phyloP scores from a whole-genome alignment of 495 filamentous ascomycete species.

The Tricharina praecox region DNA sequence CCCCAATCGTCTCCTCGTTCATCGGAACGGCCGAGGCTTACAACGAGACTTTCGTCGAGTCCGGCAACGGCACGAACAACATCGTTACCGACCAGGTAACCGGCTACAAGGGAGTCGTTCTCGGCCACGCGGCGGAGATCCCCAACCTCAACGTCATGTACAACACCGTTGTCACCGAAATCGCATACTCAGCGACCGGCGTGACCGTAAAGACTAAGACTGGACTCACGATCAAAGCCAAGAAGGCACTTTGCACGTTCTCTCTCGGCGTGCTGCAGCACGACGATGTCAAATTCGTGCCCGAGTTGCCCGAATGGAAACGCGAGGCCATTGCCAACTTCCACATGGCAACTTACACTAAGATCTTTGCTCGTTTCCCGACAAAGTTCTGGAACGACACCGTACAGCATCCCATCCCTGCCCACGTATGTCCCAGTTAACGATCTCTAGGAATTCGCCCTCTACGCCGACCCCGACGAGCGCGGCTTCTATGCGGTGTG shows the following conservation, averaged over 20 bases:
- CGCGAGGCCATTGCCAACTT: conserved; percentile 46
- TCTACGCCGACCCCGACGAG: conserved; percentile 46
- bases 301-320: conserved; percentile 50
- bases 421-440: no score
- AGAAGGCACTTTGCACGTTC: conserved; percentile 42
- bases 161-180: conserved; percentile 41
- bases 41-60: conserved; percentile 31
- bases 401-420: no score
- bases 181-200: conserved; percentile 38
- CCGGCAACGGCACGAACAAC: conserved; percentile 41
- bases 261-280: conserved; percentile 55
- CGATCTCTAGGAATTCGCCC: no score
- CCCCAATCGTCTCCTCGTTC: conserved; percentile 28
- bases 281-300: conserved; percentile 42
- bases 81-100: conserved; percentile 49
- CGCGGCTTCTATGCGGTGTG: conserved; percentile 57
- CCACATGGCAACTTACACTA: conserved; percentile 62
- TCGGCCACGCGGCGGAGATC: conserved; percentile 38
- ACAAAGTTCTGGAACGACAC: conserved; percentile 52
- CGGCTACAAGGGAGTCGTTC: conserved; percentile 49
- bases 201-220: conserved; percentile 42
- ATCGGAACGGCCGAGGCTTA: conserved; percentile 29
- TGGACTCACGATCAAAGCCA: conserved; percentile 44
- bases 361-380: conserved; percentile 56
- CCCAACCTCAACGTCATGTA: conserved; percentile 32